Percentiles rank a stretch among this genome's conserved stretches.
These are phyloP conservation scores for Debaryomyces fabryi DNA, from an alignment of 1,139 yeast species.

Conservation along the genomic window DNA sequence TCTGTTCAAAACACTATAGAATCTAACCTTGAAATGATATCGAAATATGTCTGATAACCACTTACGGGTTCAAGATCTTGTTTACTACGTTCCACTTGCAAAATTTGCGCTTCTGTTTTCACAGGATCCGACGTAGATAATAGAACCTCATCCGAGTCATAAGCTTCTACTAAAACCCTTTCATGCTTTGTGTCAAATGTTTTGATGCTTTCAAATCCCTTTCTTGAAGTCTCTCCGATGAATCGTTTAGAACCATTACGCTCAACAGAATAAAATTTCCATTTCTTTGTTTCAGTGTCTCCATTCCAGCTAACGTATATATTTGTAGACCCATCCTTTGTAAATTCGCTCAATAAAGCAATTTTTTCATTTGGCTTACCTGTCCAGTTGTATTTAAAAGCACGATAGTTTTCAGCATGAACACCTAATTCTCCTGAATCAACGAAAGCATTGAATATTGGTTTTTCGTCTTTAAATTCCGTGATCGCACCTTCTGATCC, in stretches of 20 bases:
- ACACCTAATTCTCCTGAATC: constrained; percentile 33
- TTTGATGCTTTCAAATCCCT: constrained; percentile 33
- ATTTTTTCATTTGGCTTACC: constrained; percentile 37
- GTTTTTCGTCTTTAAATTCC: constrained; percentile 30
- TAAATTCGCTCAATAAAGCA: constrained; percentile 25
- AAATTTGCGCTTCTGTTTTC: constrained; percentile 1
- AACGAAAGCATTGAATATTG: constrained; percentile 37
- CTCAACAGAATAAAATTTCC: constrained; percentile 28
- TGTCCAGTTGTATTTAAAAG: constrained; percentile 39
- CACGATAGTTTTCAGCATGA: constrained; percentile 36
- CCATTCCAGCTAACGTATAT: constrained; percentile 44
- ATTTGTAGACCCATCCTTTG: constrained; percentile 19
- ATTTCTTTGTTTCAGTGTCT: constrained; percentile 34
- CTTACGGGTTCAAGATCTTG: neutral
- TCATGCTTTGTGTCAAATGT: neutral
- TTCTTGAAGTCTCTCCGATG: constrained; percentile 23
- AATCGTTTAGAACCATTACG: constrained; percentile 15
- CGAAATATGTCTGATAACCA: neutral
- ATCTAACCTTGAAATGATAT: neutral
- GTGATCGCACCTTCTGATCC: constrained; percentile 43
- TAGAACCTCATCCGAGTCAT: constrained; percentile 18
- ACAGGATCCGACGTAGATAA: constrained; percentile 16
- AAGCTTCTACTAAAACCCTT: constrained; percentile 25
- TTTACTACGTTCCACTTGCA: neutral
- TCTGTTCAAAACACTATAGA: neutral